Base-by-base conservation (phyloP, 2,329 filamentous ascomycete species). In the Onygenales sp. region DNA sequence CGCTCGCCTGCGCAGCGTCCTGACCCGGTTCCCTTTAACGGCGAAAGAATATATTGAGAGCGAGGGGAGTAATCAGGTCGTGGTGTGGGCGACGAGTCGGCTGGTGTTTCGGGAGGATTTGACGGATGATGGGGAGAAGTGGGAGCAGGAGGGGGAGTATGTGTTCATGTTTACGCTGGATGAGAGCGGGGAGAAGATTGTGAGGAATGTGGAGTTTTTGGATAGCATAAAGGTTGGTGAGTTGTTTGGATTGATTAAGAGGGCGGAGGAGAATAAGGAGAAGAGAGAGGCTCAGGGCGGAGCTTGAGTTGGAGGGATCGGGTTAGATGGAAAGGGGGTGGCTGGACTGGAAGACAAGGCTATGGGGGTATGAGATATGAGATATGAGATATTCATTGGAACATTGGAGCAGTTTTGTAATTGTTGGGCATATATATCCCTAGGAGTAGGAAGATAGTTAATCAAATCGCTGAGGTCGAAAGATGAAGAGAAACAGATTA, bases 141-240 rank as follows among this genome's bases (percentile, higher is more conserved):
- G 47, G 47, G 34, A 36, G 11, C 40, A n/a, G n/a, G 14, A 17
- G 11, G 36, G 47, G 32, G 52, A 58, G 43, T 56, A 54, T 36
- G 54, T 54, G n/a, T 58, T 56, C 14, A 46, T 58, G 21, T 42
- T 56, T 17, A 54, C 32, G 13, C 48, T 58, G 52, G 54, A 58
- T 42, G 56, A 56, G 13, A 51, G 14, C 7, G 21, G 31, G 17
- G 52, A 56, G 36, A 56, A 42, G 42, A 37, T 58, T 36, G 46
- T 45, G 7, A 44, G 44, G 21, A 17, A 34, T 34, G 32, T 54
- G 32, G 46, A 50, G 50, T 56, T 57, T 54, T 42, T 55, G 45
- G 55, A 54, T 52, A 53, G 45, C 37, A 47, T 49, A 27, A 50
- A 11, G 13, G 56, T 43, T 8, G 56, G 52, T 42, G 34, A 17